A percentile compares a stretch with the other conserved stretches of the same genome.
Conservation (phyloP, 345 rosid species). For the Sisymbrium altissimum region DNA sequence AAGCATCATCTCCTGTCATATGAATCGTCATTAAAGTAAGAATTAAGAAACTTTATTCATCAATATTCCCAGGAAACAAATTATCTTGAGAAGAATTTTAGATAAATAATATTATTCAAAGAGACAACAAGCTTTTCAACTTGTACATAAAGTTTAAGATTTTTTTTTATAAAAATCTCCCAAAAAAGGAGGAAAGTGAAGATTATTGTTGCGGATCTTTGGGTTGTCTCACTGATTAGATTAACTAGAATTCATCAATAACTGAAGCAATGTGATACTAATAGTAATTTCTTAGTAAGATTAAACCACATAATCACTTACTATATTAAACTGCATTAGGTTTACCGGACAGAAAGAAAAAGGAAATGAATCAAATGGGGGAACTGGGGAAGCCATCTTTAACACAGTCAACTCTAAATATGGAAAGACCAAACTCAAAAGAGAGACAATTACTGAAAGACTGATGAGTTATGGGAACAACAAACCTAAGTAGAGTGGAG, state of each 20-base stretch:
- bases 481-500: background rate
- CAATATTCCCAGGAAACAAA: background rate
- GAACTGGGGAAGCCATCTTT: background rate
- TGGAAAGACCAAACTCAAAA: no score
- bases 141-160: no score
- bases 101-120: no score
- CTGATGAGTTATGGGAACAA: background rate
- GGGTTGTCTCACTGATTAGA: background rate
- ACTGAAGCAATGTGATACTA: background rate
- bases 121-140: no score
- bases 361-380: background rate
- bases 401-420: background rate
- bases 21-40: no score
- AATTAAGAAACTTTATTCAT: no score
- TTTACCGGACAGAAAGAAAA: background rate
- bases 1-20: slow-evolving; percentile 21
- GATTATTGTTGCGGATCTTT: background rate
- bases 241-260: background rate
- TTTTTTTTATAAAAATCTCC: no score
- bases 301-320: background rate
- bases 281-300: background rate
- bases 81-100: background rate
- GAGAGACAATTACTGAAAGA: background rate
- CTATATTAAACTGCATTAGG: background rate
- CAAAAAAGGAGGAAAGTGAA: background rate